Evolutionary conservation across 2,329 filamentous ascomycete species (phyloP).

Genomic region (Phaeosphaeriaceae sp.): DNA sequence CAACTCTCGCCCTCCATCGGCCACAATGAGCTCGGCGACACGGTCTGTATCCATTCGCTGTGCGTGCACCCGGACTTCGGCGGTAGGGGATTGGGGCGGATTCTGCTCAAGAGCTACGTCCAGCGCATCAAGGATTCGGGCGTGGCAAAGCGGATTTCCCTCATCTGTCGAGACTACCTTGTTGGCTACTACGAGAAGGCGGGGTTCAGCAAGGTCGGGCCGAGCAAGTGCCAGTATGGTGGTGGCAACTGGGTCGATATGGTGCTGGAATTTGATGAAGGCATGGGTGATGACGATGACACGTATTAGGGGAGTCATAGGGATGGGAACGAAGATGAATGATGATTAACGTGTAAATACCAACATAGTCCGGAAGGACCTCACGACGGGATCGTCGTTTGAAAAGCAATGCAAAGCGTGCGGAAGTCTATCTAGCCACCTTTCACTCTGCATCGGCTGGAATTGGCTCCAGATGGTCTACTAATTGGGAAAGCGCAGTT

Average conservation of each 20-base stretch:
- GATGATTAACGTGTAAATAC: background rate
- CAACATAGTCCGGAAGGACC: background rate
- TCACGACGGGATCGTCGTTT: background rate
- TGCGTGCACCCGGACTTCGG: conserved; percentile 80
- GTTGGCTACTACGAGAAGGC: conserved; percentile 77
- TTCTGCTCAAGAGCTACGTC: conserved; percentile 77
- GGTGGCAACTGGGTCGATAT: conserved; percentile 85
- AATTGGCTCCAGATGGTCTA: too few species aligned
- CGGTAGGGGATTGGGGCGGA: conserved; percentile 73
- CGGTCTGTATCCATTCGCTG: conserved; percentile 82
- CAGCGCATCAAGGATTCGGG: conserved; percentile 75
- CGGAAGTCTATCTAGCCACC: background rate
- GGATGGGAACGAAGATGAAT: background rate
- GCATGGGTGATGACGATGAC: conserved; percentile 16
- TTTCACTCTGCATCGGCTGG: background rate
- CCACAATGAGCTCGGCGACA: conserved; percentile 75
- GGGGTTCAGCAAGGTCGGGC: conserved; percentile 73
- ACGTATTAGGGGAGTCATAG: background rate
- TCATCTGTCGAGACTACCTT: conserved; percentile 78
- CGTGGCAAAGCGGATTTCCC: conserved; percentile 73
- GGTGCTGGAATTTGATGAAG: conserved; percentile 58
- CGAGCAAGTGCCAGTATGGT: conserved; percentile 74
- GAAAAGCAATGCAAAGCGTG: background rate
- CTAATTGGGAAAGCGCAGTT: too few species aligned
- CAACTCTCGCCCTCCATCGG: conserved; percentile 57